Evolutionary conservation across 164 flowering plant species (phyloP), one percentile per base, ranked within the genome.

Genomic region (Taxillus chinensis): DNA sequence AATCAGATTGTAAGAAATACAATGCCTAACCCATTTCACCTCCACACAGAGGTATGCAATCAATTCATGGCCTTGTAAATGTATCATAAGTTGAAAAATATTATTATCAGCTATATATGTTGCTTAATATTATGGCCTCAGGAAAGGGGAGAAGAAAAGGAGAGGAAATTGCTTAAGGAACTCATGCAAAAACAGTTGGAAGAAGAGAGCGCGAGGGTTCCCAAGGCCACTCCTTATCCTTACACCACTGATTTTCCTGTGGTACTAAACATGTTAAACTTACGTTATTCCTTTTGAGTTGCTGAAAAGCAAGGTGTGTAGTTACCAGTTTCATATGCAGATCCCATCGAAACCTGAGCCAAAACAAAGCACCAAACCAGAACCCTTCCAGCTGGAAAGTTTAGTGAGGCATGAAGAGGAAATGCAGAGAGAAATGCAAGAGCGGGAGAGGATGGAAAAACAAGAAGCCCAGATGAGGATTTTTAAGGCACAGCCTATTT

Each of bases 211-310:
- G 88, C 92, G 2, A 82, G 96, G 66, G 58, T 87, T 58, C 96
- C 89, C 2, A 95, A 75, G 78, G 97, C 99, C 17, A 80, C 68
- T 49, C 99, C 99, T 50, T 91, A 91, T 69, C 99, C 99, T 41
- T 95, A 87, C 65, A 89, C 96, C 7, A 95, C 97, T 59, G 99
- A 95, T 60, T 91, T 73, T 65, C 99, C 99, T 45, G 91, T 89
- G 90, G 99, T 93, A 83, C 14, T 13, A 9, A 51, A 8, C 12
- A 8, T 2, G 4, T 8, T 48, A 8, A 11, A 48, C 51, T 12
- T 11, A 48, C 12, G 11, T 48, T 27, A 5, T 48, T 48, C 13
- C 14, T 48, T 48, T 48, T 12, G 14, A 8, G 0, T 14, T 48
- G 51, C 10, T 43, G 46, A 43, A 5, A 9, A 43, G 46, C 46